Conservation (phyloP, 129 eudicot genomes). For the Artemisia tridentata region DNA sequence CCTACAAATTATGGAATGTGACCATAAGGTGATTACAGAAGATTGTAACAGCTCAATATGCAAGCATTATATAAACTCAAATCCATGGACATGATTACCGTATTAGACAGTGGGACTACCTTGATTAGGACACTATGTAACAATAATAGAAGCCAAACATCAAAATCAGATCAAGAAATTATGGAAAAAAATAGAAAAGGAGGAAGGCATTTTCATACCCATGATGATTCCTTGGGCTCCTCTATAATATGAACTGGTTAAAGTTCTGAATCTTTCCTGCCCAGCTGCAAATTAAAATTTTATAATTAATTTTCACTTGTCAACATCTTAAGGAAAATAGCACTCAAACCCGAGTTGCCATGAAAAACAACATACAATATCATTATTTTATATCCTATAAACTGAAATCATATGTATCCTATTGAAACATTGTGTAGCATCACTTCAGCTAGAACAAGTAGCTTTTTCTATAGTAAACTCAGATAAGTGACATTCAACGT, state of each 20-base stretch:
- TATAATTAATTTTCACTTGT: neutral
- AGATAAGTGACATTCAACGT: neutral
- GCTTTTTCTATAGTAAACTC: neutral
- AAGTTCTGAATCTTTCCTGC: slow-evolving; percentile 91
- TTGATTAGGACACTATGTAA: neutral
- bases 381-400: slow-evolving; percentile 4
- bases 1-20: too few species aligned
- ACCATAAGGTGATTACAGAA: too few species aligned
- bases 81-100: neutral
- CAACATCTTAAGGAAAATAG: neutral
- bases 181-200: slow-evolving; percentile 8
- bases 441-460: neutral
- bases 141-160: slow-evolving; percentile 5
- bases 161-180: neutral
- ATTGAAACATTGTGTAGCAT: too few species aligned
- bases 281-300: slow-evolving; percentile 64
- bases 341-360: neutral
- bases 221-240: slow-evolving; percentile 96
- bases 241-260: slow-evolving; percentile 93
- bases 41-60: too few species aligned
- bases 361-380: neutral
- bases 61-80: neutral
- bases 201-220: slow-evolving; percentile 51
- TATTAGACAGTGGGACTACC: neutral
- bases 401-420: slow-evolving; percentile 9